These are phyloP conservation scores for Stagonosporopsis rhizophila DNA, from an alignment of 2,329 filamentous ascomycete genomes.

Conservation along the genomic window DNA sequence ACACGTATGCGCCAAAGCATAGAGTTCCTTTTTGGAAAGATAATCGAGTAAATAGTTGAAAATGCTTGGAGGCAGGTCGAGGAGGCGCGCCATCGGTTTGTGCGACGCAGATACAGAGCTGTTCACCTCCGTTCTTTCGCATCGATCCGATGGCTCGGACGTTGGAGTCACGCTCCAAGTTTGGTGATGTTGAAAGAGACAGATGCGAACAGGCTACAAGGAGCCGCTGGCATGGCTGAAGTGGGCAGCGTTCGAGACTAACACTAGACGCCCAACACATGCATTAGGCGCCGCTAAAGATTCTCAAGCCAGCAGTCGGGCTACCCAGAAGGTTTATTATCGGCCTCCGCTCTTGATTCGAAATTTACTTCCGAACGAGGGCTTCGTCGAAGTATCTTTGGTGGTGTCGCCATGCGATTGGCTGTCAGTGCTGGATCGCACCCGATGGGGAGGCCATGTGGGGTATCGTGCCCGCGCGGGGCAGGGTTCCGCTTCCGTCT, in stretches of 20 bases:
- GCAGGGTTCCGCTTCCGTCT: not conserved
- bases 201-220: not conserved
- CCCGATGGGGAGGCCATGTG: conserved; percentile 2
- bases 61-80: conserved; percentile 26
- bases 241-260: conserved; percentile 8
- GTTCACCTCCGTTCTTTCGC: not conserved
- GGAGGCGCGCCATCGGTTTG: conserved; percentile 24
- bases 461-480: conserved; percentile 2
- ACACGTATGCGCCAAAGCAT: conserved; percentile 25
- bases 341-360: not conserved
- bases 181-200: not conserved
- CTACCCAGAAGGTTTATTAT: conserved; percentile 2
- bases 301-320: not conserved
- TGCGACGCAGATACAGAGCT: not conserved
- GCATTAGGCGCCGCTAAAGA: conserved; percentile 3
- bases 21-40: conserved; percentile 23
- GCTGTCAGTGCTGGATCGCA: not conserved
- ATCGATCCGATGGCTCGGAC: not conserved
- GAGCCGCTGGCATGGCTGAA: not conserved
- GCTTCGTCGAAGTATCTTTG: not conserved
- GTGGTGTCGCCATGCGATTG: not conserved
- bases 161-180: not conserved
- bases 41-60: conserved; percentile 24
- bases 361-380: not conserved
- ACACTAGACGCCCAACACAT: conserved; percentile 17